These are phyloP conservation scores for Maudiozyma bulderi DNA, from an alignment of 805 yeast species.

Conservation along the genomic window DNA sequence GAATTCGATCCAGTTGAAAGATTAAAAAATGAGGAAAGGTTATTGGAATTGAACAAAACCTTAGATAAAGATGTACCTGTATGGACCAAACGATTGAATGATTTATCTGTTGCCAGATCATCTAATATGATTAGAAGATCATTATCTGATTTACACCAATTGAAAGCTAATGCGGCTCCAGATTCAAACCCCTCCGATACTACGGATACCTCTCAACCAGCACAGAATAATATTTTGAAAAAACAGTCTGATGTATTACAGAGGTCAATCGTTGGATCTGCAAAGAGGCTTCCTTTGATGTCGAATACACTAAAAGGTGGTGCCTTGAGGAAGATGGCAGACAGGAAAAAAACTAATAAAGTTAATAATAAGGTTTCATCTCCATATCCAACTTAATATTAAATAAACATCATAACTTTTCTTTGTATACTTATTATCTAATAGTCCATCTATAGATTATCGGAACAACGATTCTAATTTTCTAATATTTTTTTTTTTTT, in stretches of 20 bases:
- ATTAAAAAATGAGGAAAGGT: constrained; percentile 67
- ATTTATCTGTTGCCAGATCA: constrained; percentile 45
- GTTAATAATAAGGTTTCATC: neutral
- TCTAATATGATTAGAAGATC: constrained; percentile 28
- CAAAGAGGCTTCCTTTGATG: constrained; percentile 1
- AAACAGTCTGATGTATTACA: neutral
- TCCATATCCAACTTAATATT: no score
- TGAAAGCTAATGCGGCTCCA: neutral
- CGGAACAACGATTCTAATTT: no score
- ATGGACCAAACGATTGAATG: constrained; percentile 55
- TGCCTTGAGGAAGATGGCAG: neutral
- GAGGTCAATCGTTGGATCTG: neutral
- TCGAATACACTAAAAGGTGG: neutral
- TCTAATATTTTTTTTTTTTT: neutral
- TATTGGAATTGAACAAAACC: constrained; percentile 56
- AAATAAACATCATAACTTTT: no score
- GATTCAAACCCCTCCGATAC: neutral
- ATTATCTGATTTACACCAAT: constrained; percentile 19
- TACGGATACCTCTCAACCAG: neutral
- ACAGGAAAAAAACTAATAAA: neutral
- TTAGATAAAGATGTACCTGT: constrained; percentile 59
- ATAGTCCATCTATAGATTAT: no score
- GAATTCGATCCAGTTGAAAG: constrained; percentile 66
- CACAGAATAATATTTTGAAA: neutral
- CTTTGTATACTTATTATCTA: no score